These are phyloP conservation scores for Clitopilus passeckerianus DNA, from an alignment of 768 basidiomycete genomes.

Conservation along the genomic window DNA sequence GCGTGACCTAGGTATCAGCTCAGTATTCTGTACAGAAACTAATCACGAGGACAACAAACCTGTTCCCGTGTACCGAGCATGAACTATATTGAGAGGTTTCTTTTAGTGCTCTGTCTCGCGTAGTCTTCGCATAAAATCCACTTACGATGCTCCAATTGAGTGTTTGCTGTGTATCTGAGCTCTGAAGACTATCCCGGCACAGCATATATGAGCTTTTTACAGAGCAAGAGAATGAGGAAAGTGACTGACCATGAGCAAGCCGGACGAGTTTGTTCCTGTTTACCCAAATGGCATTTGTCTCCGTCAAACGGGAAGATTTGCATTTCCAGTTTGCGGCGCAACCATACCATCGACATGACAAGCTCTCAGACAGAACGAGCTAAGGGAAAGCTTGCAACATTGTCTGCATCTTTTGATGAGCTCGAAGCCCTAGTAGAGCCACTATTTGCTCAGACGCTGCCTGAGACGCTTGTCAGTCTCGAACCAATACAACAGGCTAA, in stretches of 20 bases:
- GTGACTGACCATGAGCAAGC: constrained; percentile 39
- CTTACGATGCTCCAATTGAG: constrained; percentile 91
- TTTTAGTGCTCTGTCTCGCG: constrained; percentile 2
- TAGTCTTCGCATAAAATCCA: constrained; percentile 12
- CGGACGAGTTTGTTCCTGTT: constrained; percentile 26
- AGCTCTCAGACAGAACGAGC: constrained; percentile 36
- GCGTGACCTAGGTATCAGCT: constrained; percentile 67
- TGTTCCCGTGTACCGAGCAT: constrained; percentile 94
- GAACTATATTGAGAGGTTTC: constrained; percentile 49
- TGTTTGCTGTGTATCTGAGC: constrained; percentile 92
- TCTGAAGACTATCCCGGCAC: constrained; percentile 67
- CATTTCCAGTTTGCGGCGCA: not conserved
- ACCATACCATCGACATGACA: constrained; percentile 26
- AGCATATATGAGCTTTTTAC: constrained; percentile 4
- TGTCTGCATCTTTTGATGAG: constrained; percentile 57
- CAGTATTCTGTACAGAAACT: not conserved
- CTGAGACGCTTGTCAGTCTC: constrained; percentile 58
- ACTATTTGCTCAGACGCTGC: constrained; percentile 61
- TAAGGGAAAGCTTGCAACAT: constrained; percentile 41
- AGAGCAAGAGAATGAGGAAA: constrained; percentile 5
- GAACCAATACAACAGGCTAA: constrained; percentile 80
- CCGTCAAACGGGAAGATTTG: not conserved
- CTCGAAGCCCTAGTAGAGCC: constrained; percentile 66
- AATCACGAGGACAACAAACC: constrained; percentile 40
- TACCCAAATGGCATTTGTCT: constrained; percentile 6